Evolutionary conservation across 2,329 filamentous ascomycete genomes (phyloP), one percentile per base, ranked within the genome.

Genomic region (Pseudocercospora macadamiae): DNA sequence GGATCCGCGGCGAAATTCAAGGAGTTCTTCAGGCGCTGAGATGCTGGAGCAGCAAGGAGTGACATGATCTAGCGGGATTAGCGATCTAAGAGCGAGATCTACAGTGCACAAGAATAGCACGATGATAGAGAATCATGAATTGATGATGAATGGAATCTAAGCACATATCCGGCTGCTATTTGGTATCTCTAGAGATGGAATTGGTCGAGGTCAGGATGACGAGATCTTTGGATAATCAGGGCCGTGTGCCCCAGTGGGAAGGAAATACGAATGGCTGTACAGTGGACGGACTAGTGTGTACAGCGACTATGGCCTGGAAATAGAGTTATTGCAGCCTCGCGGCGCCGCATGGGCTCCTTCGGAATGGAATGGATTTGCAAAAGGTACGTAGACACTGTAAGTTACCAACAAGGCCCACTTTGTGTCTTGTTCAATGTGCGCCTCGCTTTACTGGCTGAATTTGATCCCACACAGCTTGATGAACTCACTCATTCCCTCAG

Each of bases 1-100:
- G 67, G 62, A 14, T 54, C 68, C 18, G 65, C 61, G 70, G 74
- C 65, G 66, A 75, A 75, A 57, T 75, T 80, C 57, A 76, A 64
- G 62, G 64, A 76, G 62, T 79, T 78, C 73, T 79, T 80, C 67
- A 75, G 79, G 70, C 75, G 78, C 74, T 77, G 73, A 74, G 47
- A 49, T n/a, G n/a, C n/a, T n/a, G n/a, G n/a, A n/a, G n/a, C n/a
- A n/a, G n/a, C n/a, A n/a, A 5, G 47, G 28, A 49, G 16, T 12
- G 32, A 49, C n/a, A n/a, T n/a, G n/a, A n/a, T n/a, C n/a, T 19
- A 47, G 12, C 19, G 1, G 26, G 4, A 16, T 3, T 25, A 5
- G 25, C 19, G 5, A 47, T 28, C 9, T 47, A 16, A 7, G 10
- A 6, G 14, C 16, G 9, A 3, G 14, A 25, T 47, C 44, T 25